Evolutionary conservation across 2,329 filamentous ascomycete species (phyloP).

Genomic region (Ceratocystis ficicola): DNA sequence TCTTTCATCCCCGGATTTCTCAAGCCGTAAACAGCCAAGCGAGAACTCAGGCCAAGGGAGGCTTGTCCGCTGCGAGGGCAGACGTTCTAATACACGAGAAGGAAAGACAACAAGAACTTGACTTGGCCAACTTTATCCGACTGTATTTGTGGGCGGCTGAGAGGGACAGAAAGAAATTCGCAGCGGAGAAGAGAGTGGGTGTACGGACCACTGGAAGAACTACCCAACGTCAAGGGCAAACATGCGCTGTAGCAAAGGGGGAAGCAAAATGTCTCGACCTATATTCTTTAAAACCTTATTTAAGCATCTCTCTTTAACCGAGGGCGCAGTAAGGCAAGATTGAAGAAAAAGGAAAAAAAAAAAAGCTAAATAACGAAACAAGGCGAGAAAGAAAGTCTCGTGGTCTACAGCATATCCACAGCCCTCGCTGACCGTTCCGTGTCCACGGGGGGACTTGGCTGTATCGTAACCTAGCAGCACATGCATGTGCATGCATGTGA

Average conservation of each 20-base stretch:
- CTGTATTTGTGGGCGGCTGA: background rate
- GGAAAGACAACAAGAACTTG: background rate
- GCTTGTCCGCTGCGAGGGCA: background rate
- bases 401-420: background rate
- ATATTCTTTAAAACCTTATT: background rate
- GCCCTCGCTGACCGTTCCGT: background rate
- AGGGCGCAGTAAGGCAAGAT: background rate
- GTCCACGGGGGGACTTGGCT: background rate
- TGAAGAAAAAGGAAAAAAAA: too few relatives aligned
- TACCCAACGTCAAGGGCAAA: background rate
- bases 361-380: too few relatives aligned
- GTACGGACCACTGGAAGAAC: background rate
- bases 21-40: background rate
- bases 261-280: background rate
- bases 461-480: background rate
- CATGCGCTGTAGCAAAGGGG: background rate
- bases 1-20: slow-evolving; percentile 2
- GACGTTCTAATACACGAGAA: background rate
- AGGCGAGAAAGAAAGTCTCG: background rate
- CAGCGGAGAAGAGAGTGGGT: background rate
- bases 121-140: background rate
- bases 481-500: background rate
- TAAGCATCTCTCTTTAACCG: background rate
- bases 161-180: background rate
- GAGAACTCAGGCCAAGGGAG: background rate